Evolutionary conservation across 2,329 filamentous ascomycete species (phyloP).

Genomic region (Leptographium lundbergii): DNA sequence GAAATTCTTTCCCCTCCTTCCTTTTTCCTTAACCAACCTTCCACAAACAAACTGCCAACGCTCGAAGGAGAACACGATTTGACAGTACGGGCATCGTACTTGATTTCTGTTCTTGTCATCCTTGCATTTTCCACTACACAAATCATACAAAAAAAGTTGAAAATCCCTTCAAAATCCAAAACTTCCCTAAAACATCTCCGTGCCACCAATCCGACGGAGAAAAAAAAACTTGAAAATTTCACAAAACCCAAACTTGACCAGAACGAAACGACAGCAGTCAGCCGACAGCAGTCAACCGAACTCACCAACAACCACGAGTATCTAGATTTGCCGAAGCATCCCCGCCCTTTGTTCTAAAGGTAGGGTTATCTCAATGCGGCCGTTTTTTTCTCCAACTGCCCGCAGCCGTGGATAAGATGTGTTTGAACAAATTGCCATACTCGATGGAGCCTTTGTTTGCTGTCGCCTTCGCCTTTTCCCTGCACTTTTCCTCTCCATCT

Average conservation of each 20-base stretch:
- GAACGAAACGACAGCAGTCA: background rate
- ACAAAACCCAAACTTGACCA: background rate
- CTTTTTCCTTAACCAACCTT: constrained; percentile 23
- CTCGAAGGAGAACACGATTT: constrained; percentile 13
- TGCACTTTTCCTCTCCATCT: background rate
- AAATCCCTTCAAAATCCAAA: constrained; percentile 35
- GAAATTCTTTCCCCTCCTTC: constrained; percentile 9
- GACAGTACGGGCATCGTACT: constrained; percentile 42
- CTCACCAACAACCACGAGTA: background rate
- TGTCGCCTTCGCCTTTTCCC: background rate
- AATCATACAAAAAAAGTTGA: constrained; percentile 50
- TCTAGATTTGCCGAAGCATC: background rate
- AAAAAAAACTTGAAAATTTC: constrained; percentile 4
- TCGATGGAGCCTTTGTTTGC: background rate
- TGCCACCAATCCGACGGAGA: constrained; percentile 10
- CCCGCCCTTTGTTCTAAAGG: background rate
- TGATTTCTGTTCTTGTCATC: constrained; percentile 47
- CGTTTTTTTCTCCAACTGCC: background rate
- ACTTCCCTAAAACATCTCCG: constrained; percentile 12
- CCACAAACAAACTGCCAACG: constrained; percentile 32
- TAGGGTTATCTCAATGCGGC: background rate
- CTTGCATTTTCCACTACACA: constrained; percentile 32
- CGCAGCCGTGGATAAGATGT: background rate
- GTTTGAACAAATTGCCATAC: background rate
- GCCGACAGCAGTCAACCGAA: background rate